Percentiles rank a stretch among this genome's conserved stretches.
Evolutionary conservation across 345 rosid genomes (phyloP).

Genomic region (Cochlearia excelsa): DNA sequence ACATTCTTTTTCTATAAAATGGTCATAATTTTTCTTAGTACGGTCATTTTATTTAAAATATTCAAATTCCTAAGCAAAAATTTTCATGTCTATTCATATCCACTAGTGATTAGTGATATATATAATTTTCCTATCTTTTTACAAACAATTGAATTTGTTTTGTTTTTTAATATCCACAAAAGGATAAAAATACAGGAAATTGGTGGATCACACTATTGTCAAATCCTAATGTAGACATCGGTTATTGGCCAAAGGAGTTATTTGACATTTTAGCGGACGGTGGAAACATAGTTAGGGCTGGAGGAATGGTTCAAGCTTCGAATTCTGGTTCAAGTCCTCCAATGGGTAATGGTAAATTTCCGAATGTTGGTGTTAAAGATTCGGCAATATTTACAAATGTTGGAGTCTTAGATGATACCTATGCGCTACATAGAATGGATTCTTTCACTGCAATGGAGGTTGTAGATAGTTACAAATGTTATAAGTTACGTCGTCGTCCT

Average conservation of each 20-base stretch:
- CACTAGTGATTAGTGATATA: too few species aligned
- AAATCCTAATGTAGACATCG: not conserved
- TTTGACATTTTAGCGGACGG: constrained; percentile 7
- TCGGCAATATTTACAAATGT: constrained; percentile 1
- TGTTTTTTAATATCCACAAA: not conserved
- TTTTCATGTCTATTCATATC: too few species aligned
- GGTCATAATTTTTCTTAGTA: too few species aligned
- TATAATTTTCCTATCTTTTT: too few species aligned
- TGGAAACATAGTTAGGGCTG: constrained; percentile 6
- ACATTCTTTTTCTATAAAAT: too few species aligned
- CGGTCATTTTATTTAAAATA: too few species aligned
- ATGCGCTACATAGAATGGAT: not conserved
- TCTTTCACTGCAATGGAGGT: not conserved
- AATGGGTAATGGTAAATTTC: constrained; percentile 26
- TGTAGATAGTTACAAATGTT: constrained; percentile 21
- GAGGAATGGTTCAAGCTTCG: constrained; percentile 17
- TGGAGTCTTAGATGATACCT: not conserved
- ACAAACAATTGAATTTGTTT: too few species aligned
- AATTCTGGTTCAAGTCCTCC: constrained; percentile 1
- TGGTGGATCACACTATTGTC: constrained; percentile 10
- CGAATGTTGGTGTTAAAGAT: accelerated
- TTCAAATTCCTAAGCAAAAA: too few species aligned
- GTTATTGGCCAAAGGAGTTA: constrained; percentile 22
- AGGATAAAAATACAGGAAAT: not conserved
- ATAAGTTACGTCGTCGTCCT: not conserved